Evolutionary conservation across 257 asterid species (phyloP).

Genomic region (Solanum sitiens): DNA sequence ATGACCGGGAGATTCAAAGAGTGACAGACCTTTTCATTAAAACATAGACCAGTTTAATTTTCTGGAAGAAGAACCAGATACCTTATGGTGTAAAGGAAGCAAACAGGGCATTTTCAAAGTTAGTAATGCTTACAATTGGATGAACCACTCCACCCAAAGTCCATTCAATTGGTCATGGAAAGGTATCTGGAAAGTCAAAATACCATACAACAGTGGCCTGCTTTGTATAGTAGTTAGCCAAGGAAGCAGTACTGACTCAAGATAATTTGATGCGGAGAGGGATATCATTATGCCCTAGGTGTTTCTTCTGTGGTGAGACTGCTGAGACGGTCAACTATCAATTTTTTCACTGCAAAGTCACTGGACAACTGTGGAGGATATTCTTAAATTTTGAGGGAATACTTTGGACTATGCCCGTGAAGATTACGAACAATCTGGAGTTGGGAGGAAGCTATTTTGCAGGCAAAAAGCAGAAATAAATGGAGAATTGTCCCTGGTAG

Average conservation of each 20-base stretch:
- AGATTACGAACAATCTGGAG: background rate
- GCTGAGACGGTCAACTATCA: background rate
- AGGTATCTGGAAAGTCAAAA: background rate
- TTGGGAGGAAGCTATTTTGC: background rate
- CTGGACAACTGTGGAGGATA: background rate
- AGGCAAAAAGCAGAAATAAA: background rate
- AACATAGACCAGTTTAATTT: background rate
- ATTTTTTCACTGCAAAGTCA: background rate
- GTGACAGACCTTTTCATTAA: background rate
- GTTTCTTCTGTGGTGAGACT: background rate
- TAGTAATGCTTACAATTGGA: background rate
- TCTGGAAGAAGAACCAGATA: background rate
- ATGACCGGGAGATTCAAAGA: background rate
- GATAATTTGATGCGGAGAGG: background rate
- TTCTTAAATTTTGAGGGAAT: background rate
- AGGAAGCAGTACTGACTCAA: background rate
- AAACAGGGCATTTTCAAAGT: background rate
- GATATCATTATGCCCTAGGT: background rate
- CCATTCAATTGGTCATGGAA: background rate
- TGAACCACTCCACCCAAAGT: background rate
- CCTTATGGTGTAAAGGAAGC: background rate
- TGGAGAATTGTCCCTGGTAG: background rate
- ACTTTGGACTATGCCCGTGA: background rate
- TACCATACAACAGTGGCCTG: background rate
- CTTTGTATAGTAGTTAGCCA: background rate